Conservation (phyloP, 2,329 filamentous ascomycete genomes). For the Helotiales sp. region DNA sequence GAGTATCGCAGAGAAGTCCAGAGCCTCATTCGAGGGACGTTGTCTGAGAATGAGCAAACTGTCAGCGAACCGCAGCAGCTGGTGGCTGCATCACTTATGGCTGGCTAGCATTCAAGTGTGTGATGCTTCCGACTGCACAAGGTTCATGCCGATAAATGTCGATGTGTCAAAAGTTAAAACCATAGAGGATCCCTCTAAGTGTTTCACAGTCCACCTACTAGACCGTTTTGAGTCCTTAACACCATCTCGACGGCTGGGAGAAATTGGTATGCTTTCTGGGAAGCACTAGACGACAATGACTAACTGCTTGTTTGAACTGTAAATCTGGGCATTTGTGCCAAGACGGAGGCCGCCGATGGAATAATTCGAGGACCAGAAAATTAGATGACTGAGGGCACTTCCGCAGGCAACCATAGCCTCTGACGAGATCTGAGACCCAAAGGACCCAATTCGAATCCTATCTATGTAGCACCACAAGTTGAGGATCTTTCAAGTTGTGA, state of each 20-base stretch:
- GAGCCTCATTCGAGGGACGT: neutral
- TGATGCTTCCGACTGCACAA: constrained; percentile 7
- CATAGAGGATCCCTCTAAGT: constrained; percentile 8
- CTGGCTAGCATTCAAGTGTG: neutral
- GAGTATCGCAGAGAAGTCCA: neutral
- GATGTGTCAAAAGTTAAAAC: constrained; percentile 15
- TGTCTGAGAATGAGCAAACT: neutral
- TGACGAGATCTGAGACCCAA: neutral
- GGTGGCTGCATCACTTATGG: neutral
- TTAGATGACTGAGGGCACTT: neutral
- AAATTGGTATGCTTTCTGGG: constrained; percentile 4
- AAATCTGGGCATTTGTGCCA: neutral
- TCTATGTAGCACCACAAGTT: neutral
- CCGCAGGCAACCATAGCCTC: neutral
- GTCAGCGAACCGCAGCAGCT: neutral
- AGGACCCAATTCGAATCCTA: no score
- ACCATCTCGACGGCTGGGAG: constrained; percentile 6
- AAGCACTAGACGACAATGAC: neutral
- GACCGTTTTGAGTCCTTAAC: constrained; percentile 4
- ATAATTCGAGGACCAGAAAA: neutral
- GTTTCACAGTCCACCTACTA: constrained; percentile 5
- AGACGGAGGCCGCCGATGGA: neutral
- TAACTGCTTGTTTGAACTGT: neutral
- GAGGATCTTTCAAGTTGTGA: neutral
- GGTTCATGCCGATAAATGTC: constrained; percentile 12